These are phyloP conservation scores for Alternaria burnsii DNA, from an alignment of 2,329 filamentous ascomycete species.

Conservation along the genomic window DNA sequence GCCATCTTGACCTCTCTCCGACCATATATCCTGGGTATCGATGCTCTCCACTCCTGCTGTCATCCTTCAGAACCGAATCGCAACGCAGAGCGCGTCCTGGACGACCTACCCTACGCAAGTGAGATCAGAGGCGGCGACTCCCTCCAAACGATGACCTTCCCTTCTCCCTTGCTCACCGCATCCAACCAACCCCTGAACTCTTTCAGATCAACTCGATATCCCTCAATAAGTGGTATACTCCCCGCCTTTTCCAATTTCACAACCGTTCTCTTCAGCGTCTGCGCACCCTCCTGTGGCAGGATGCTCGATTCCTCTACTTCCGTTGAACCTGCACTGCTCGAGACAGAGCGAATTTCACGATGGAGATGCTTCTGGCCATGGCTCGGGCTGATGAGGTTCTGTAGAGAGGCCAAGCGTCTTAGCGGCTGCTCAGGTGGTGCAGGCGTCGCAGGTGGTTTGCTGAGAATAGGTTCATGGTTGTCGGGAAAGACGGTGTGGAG, in stretches of 20 bases:
- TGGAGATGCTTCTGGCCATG: slow-evolving; percentile 2
- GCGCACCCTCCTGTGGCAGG: slow-evolving; percentile 3
- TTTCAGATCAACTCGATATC: slow-evolving; percentile 26
- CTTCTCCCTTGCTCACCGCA: slow-evolving; percentile 33
- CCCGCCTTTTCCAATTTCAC: slow-evolving; percentile 31
- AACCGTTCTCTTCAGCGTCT: slow-evolving; percentile 25
- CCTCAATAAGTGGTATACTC: slow-evolving; percentile 31
- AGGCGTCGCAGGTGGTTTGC: not conserved
- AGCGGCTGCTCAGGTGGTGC: not conserved
- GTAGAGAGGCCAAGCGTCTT: slow-evolving; percentile 17
- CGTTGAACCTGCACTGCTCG: slow-evolving; percentile 14
- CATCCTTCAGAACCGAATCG: not conserved
- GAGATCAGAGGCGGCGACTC: slow-evolving; percentile 3
- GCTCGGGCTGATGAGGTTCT: slow-evolving; percentile 8
- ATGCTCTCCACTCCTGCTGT: not conserved
- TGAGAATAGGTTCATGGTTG: not conserved
- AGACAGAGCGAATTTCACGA: slow-evolving; percentile 8
- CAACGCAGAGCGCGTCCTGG: not conserved
- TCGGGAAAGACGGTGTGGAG: slow-evolving; percentile 21
- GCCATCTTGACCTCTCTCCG: not conserved
- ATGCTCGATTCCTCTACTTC: not conserved
- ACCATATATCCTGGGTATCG: not conserved
- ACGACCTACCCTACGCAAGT: not conserved
- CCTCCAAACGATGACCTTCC: slow-evolving; percentile 46
- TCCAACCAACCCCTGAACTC: slow-evolving; percentile 29